Evolutionary conservation across 2,329 filamentous ascomycete species (phyloP), one percentile per base, ranked within the genome.

Genomic region (Xylariaceae sp.): DNA sequence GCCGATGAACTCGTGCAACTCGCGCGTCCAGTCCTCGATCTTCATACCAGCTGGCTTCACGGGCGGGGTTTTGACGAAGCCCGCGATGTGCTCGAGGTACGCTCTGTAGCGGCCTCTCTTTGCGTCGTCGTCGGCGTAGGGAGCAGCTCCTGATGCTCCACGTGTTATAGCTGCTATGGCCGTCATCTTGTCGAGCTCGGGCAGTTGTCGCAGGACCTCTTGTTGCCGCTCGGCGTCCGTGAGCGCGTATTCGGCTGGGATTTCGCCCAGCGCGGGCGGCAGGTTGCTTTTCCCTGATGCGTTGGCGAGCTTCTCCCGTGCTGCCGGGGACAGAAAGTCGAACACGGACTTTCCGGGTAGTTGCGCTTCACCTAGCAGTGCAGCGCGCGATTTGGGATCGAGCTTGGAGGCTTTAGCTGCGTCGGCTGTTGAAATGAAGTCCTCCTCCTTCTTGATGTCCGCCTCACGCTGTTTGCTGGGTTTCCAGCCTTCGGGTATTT

Each of bases 281-380:
- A 98, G 76, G 56, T 91, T 79, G 3, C 66, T 65, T 43, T 82
- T 89, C 1, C 90, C 90, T 2, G 88, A 89, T 1, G 82, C 82
- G 9, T 79, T 74, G 3, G 77, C 89, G 34, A 98, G 76, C 19
- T 83, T 80, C 38, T 91, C 84, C 47, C 93, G 81, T 3, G 87
- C 81, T 26, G 85, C 77, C 0, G 87, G 74, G 0, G 87, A 87
- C 50, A 98, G 76, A 63, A 87, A 98, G 64, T 97, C 90, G 62
- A 97, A 98, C 3, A 98, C 83, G 0, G 93, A 97, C 67, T 97
- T 96, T 1, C 89, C 88, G 0, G 90, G 90, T 0, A 97, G 70
- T 28, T 80, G 77, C 30, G 79, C 73, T 66, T 96, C 91, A 28
- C 90, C 90, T 1, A 97, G 73, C 1, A 95, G 72, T 3, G 81